A percentile compares a stretch with the other conserved stretches of the same genome.
Conservation (phyloP, 148 eudicot species). For the Beta vulgaris region DNA sequence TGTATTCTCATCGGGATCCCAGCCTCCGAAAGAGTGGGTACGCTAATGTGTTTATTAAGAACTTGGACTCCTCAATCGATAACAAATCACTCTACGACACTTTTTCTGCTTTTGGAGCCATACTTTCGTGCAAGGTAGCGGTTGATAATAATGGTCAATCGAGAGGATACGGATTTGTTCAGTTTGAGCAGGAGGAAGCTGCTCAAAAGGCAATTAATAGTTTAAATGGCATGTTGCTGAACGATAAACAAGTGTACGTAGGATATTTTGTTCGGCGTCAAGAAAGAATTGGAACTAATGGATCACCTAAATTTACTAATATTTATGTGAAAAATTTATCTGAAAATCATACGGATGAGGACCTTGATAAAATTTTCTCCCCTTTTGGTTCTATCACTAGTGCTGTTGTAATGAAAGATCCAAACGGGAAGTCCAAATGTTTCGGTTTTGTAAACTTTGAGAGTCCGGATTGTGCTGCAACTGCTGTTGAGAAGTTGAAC, state of each 20-base stretch:
- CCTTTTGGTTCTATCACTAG: slow-evolving; percentile 58
- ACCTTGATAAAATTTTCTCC: slow-evolving; percentile 37
- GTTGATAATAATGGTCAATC: slow-evolving; percentile 46
- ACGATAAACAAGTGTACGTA: slow-evolving; percentile 58
- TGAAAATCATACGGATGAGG: slow-evolving; percentile 42
- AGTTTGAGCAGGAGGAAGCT: slow-evolving; percentile 52
- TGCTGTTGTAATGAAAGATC: slow-evolving; percentile 58
- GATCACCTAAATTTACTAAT: slow-evolving; percentile 51
- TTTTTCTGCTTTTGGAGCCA: slow-evolving; percentile 51
- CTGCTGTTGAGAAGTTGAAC: slow-evolving; percentile 54
- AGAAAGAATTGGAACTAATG: slow-evolving; percentile 36
- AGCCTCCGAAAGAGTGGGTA: slow-evolving; percentile 58
- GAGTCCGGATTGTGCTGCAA: slow-evolving; percentile 46
- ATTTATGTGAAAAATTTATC: slow-evolving; percentile 58
- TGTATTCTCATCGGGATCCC: slow-evolving; percentile 71
- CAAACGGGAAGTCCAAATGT: slow-evolving; percentile 46
- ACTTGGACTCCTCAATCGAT: slow-evolving; percentile 52
- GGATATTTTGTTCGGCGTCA: slow-evolving; percentile 47
- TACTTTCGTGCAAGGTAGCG: slow-evolving; percentile 69
- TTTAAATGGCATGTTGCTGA: slow-evolving; percentile 61
- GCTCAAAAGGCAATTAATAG: slow-evolving; percentile 49
- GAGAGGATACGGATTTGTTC: slow-evolving; percentile 66
- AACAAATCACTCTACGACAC: slow-evolving; percentile 51
- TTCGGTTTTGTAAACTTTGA: slow-evolving; percentile 68
- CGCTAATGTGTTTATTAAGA: slow-evolving; percentile 62